Conservation (phyloP, 2,329 filamentous ascomycete species). For the Hymenoscyphus occultus region DNA sequence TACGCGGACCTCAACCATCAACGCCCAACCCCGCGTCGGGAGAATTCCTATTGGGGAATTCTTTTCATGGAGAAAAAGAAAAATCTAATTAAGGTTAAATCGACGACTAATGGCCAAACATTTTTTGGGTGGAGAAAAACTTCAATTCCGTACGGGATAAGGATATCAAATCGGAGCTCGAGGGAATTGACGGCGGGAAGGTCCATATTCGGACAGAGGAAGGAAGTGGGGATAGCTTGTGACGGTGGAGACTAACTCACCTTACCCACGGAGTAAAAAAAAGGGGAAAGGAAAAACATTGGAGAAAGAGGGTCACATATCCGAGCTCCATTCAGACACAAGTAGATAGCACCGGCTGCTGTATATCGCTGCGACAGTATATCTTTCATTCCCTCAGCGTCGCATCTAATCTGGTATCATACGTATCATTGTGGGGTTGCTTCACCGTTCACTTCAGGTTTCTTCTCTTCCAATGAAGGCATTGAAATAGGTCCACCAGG, state of each 20-base stretch:
- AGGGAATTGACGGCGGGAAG: neutral
- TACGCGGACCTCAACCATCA: neutral
- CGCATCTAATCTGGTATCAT: neutral
- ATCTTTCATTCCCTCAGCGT: neutral
- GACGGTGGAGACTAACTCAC: too few relatives aligned
- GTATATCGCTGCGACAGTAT: neutral
- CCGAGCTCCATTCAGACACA: too few relatives aligned
- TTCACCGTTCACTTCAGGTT: neutral
- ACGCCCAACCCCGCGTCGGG: neutral
- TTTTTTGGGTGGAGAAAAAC: neutral
- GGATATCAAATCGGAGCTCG: neutral
- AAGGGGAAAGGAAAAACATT: too few relatives aligned
- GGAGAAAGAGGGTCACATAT: too few relatives aligned
- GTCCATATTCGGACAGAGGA: neutral
- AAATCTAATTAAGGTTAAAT: neutral
- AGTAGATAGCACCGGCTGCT: neutral
- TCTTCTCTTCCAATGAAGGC: conserved; percentile 37
- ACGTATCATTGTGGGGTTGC: neutral
- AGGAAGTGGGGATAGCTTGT: neutral
- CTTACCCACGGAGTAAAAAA: too few relatives aligned
- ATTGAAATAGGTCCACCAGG: conserved; percentile 70
- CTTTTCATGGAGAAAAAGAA: neutral
- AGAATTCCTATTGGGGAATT: neutral
- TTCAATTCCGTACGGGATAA: neutral
- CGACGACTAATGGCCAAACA: neutral